These are phyloP conservation scores for Agrocybe chaxingu DNA, from an alignment of 768 basidiomycete genomes.

Conservation along the genomic window DNA sequence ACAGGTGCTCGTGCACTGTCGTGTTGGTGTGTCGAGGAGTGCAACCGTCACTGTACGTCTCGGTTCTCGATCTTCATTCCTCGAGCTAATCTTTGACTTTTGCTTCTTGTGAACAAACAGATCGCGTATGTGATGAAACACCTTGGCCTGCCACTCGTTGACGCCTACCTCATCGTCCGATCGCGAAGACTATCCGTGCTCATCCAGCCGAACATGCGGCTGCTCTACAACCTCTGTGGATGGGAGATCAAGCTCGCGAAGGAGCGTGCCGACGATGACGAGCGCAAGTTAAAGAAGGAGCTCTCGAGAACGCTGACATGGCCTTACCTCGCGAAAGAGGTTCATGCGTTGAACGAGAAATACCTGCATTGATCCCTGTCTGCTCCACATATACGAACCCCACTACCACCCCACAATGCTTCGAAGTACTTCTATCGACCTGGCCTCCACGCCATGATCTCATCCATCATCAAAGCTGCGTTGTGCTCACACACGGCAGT, in stretches of 20 bases:
- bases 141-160: slow-evolving; percentile 78
- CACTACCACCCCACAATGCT: too few species aligned
- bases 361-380: slow-evolving; percentile 43
- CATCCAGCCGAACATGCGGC: slow-evolving; percentile 94
- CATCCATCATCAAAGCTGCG: too few species aligned
- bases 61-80: slow-evolving; percentile 1
- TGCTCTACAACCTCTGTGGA: slow-evolving; percentile 90
- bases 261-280: slow-evolving; percentile 57
- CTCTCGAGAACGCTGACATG: slow-evolving; percentile 71
- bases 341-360: slow-evolving; percentile 84
- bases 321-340: slow-evolving; percentile 84
- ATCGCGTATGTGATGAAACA: slow-evolving; percentile 99
- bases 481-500: neutral
- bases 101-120: slow-evolving; percentile 34
- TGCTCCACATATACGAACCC: too few species aligned
- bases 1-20: slow-evolving; percentile 91
- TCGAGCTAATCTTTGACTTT: neutral
- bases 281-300: slow-evolving; percentile 49
- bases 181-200: slow-evolving; percentile 86
- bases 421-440: too few species aligned
- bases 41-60: slow-evolving; percentile 83
- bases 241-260: slow-evolving; percentile 95
- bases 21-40: slow-evolving; percentile 97
- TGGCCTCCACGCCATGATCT: too few species aligned
- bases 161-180: slow-evolving; percentile 91